Evolutionary conservation across 73 alveolate genomes (phyloP).

Genomic region (Paramecium tetraurelia): DNA sequence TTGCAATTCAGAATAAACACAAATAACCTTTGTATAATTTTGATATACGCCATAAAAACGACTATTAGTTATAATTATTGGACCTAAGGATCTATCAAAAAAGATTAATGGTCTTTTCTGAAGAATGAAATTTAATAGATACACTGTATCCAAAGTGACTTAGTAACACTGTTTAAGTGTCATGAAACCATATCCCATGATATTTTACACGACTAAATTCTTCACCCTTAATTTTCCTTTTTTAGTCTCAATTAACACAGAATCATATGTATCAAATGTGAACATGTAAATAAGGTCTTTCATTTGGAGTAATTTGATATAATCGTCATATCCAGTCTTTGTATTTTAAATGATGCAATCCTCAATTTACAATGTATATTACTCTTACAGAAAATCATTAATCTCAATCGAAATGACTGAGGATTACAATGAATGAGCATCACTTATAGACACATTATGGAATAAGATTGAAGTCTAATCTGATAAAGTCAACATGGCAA

Average conservation of each 20-base stretch:
- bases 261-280: background rate
- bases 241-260: background rate
- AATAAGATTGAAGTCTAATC: background rate
- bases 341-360: background rate
- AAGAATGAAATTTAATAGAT: background rate
- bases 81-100: background rate
- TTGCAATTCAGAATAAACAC: background rate
- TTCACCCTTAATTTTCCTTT: background rate
- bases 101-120: background rate
- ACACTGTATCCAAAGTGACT: background rate
- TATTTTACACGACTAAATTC: background rate
- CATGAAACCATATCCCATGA: background rate
- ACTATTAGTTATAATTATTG: background rate
- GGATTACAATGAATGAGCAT: background rate
- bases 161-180: background rate
- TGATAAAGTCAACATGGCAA: background rate
- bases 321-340: background rate
- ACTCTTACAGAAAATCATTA: background rate
- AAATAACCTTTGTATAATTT: background rate
- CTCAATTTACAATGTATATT: background rate
- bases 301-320: background rate
- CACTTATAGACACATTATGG: background rate
- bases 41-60: background rate
- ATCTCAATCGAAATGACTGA: background rate
- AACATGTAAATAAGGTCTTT: background rate